Conservation (phyloP, 202 grass and related monocot genomes). For the Panicum virgatum region DNA sequence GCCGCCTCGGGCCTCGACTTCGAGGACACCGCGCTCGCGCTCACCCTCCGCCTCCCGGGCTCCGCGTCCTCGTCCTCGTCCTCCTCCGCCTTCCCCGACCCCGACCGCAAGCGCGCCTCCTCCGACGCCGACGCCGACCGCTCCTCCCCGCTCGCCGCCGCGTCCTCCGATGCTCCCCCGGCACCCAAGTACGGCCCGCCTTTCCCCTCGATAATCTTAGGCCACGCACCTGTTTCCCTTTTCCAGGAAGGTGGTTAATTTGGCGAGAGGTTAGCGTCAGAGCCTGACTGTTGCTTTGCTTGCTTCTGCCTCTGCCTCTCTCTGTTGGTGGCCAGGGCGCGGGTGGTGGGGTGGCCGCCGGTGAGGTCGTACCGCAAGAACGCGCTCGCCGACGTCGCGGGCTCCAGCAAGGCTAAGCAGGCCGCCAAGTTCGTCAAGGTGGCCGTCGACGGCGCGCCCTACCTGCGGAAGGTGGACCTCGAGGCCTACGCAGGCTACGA, state of each 20-base stretch:
- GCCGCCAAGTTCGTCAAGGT: constrained; percentile 85
- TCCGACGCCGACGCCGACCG: constrained; percentile 34
- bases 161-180: constrained; percentile 40
- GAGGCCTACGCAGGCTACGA: constrained; percentile 72
- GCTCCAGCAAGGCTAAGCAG: constrained; percentile 39
- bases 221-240: too few species aligned
- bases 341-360: constrained; percentile 96
- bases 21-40: constrained; percentile 79
- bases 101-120: constrained; percentile 46
- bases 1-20: constrained; percentile 73
- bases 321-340: constrained; percentile 40
- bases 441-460: constrained; percentile 89
- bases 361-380: constrained; percentile 83
- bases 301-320: not conserved
- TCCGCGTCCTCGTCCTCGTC: constrained; percentile 18
- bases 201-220: too few species aligned
- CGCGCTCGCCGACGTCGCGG: constrained; percentile 60
- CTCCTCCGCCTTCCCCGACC: constrained; percentile 41
- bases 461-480: constrained; percentile 93
- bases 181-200: constrained; percentile 60
- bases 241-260: not conserved
- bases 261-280: not conserved
- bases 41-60: constrained; percentile 71
- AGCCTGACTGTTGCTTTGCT: not conserved
- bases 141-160: constrained; percentile 28